Percentiles rank a stretch among this genome's conserved stretches.
Conservation (phyloP, 2,329 filamentous ascomycete genomes). For the Gremmenia infestans region DNA sequence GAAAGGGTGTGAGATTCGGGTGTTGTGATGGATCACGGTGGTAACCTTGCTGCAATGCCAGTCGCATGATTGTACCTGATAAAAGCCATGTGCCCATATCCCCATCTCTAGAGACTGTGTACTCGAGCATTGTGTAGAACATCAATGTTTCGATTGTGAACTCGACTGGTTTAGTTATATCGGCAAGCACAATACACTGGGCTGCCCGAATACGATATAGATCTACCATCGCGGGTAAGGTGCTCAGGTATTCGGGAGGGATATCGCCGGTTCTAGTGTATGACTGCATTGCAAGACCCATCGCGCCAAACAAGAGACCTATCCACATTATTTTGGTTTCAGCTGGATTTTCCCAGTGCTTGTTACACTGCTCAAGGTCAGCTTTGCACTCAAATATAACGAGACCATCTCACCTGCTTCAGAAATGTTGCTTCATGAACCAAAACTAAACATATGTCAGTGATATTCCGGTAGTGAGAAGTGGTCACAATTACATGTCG, state of each 20-base stretch:
- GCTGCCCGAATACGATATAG: constrained; percentile 46
- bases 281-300: constrained; percentile 34
- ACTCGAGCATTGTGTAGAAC: constrained; percentile 42
- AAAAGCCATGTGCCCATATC: constrained; percentile 53
- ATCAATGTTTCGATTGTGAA: constrained; percentile 46
- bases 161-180: constrained; percentile 43
- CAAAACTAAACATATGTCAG: constrained; percentile 37
- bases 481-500: constrained; percentile 16
- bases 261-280: constrained; percentile 40
- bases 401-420: constrained; percentile 32
- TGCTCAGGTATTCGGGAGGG: constrained; percentile 42
- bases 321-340: constrained; percentile 43
- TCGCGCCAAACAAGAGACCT: constrained; percentile 39
- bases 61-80: constrained; percentile 44
- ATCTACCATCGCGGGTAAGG: constrained; percentile 42
- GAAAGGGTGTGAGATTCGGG: constrained; percentile 44
- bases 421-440: constrained; percentile 48
- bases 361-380: constrained; percentile 36
- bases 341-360: constrained; percentile 42
- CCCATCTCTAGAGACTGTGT: constrained; percentile 38
- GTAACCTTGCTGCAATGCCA: constrained; percentile 56
- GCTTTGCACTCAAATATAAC: not conserved
- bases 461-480: not conserved
- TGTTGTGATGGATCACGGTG: constrained; percentile 51
- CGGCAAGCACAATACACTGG: constrained; percentile 46